Conservation (phyloP, 495 filamentous ascomycete species). For the Penicillium simplicissimum region DNA sequence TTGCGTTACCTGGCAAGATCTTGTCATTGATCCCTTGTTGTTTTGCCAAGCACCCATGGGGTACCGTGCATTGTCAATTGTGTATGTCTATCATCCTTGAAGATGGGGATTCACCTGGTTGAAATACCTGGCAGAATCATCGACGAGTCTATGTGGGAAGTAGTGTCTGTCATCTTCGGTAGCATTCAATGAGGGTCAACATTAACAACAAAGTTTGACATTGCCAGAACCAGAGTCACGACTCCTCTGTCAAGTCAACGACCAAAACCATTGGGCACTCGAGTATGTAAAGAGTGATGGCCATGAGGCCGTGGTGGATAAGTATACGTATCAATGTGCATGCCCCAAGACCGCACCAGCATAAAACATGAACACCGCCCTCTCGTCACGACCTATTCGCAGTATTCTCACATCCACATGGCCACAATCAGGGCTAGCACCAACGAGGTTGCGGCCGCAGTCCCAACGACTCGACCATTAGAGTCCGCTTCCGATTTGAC, state of each 20-base stretch:
- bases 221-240: neutral
- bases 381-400: neutral
- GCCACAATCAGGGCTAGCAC: conserved; percentile 30
- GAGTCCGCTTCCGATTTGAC: conserved; percentile 24
- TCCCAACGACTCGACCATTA: conserved; percentile 19
- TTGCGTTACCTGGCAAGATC: neutral
- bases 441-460: conserved; percentile 27
- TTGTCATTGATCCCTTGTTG: neutral
- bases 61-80: neutral
- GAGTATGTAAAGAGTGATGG: conserved; percentile 10
- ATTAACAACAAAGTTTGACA: neutral
- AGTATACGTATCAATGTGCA: conserved; percentile 16
- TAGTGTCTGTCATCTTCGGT: neutral
- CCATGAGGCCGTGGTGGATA: conserved; percentile 1
- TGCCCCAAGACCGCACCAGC: neutral
- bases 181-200: neutral
- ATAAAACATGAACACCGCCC: conserved; percentile 10
- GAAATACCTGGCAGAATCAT: neutral
- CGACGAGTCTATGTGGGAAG: neutral
- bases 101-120: neutral
- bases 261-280: neutral
- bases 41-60: neutral
- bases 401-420: conserved; percentile 23
- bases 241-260: neutral
- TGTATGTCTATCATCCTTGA: neutral